These are phyloP conservation scores for Chlorella sp. DNA, from an alignment of 139 green algal genomes.

Conservation along the genomic window DNA sequence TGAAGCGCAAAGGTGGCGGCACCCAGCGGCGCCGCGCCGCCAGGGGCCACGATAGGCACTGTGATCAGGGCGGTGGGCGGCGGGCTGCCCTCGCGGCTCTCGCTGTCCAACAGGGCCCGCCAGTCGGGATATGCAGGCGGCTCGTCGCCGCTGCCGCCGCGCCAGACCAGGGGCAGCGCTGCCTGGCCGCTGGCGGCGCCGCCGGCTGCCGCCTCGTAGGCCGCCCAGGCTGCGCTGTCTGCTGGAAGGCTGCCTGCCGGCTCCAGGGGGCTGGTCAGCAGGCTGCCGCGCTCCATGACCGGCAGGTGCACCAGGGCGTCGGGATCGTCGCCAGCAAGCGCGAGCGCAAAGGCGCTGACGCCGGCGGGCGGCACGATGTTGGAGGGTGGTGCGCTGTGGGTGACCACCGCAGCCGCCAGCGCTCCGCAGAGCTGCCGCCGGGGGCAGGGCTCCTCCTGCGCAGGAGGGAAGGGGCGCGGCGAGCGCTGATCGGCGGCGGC, in stretches of 20 bases:
- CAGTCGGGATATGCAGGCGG: not conserved
- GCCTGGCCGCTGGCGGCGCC: not conserved
- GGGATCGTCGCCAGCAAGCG: not conserved
- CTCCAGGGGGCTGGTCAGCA: not conserved
- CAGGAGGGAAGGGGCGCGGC: too few relatives aligned
- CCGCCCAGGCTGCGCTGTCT: too few relatives aligned
- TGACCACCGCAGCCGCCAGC: conserved; percentile 48
- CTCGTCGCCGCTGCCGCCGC: not conserved
- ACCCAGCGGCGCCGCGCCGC: not conserved
- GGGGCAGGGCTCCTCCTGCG: not conserved
- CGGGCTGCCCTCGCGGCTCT: not conserved
- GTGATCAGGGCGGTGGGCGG: not conserved
- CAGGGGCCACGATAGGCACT: not conserved
- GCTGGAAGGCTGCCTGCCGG: too few relatives aligned
- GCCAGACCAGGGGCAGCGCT: conserved; percentile 3
- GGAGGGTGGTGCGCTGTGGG: not conserved
- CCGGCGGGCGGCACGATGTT: not conserved
- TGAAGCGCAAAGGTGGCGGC: not conserved
- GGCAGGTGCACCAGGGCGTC: not conserved
- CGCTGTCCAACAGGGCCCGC: not conserved
- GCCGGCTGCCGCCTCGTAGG: not conserved
- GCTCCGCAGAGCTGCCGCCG: conserved; percentile 34
- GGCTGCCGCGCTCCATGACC: not conserved
- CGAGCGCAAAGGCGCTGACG: not conserved
- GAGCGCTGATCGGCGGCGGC: too few relatives aligned